Conservation (phyloP, 176 grass and related monocot genomes). For the Triticum aestivum region DNA sequence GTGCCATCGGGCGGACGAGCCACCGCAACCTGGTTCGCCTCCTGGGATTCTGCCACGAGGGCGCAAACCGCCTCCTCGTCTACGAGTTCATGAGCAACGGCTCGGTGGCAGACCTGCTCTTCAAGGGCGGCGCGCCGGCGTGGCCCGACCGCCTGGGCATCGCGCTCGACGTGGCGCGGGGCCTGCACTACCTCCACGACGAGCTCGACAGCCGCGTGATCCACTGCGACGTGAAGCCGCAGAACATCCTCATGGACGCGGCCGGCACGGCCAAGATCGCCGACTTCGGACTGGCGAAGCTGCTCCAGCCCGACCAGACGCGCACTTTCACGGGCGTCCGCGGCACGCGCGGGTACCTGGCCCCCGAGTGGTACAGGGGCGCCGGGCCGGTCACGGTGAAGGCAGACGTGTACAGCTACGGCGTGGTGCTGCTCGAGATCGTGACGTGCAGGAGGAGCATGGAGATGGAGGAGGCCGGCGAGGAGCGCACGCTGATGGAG, state of each 20-base stretch:
- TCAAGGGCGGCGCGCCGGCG: neutral
- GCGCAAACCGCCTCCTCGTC: neutral
- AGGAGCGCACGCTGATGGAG: neutral
- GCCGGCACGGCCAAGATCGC: slow-evolving; percentile 3
- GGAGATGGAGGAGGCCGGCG: slow-evolving; percentile 1
- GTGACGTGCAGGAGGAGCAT: neutral
- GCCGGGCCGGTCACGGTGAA: neutral
- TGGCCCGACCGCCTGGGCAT: neutral
- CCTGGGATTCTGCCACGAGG: neutral
- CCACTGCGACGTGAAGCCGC: neutral
- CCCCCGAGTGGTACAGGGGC: neutral
- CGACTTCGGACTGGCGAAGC: neutral
- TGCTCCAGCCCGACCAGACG: slow-evolving; percentile 1
- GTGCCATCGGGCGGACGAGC: neutral
- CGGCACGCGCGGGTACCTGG: neutral
- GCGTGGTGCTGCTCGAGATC: neutral
- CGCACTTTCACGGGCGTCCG: neutral
- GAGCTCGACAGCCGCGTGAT: neutral
- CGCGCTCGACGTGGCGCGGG: neutral
- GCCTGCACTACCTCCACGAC: neutral
- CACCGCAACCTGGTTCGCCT: neutral
- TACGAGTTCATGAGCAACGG: slow-evolving; percentile 11
- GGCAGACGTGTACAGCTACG: too few relatives aligned
- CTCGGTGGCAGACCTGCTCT: neutral
- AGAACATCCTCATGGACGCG: neutral